A percentile compares a stretch with the other conserved stretches of the same genome.
phyloP scores from a whole-genome alignment of 306 rosid genomes.

The Purshia tridentata region DNA sequence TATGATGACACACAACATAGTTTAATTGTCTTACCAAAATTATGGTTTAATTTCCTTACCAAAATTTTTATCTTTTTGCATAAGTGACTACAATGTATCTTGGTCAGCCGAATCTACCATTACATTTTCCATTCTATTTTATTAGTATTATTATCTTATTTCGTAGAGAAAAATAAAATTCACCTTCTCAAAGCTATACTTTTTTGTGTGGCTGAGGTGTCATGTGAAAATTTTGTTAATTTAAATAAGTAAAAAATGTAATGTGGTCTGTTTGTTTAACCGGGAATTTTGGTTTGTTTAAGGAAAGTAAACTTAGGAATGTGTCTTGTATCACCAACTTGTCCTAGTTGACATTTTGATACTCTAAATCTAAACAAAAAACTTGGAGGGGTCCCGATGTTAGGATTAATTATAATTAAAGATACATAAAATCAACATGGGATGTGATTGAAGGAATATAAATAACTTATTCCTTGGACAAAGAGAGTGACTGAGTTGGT shows the following conservation, averaged over 20 bases:
- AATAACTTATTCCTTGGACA: background rate
- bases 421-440: constrained; percentile 19
- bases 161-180: background rate
- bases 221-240: background rate
- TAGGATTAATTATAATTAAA: background rate
- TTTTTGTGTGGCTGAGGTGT: background rate
- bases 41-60: too few species aligned
- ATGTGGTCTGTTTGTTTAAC: background rate
- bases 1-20: too few species aligned
- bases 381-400: background rate
- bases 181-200: background rate
- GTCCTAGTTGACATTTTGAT: constrained; percentile 19
- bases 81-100: too few species aligned
- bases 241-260: background rate
- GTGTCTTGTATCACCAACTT: constrained; percentile 19
- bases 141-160: too few species aligned
- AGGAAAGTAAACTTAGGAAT: constrained; percentile 12
- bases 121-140: too few species aligned
- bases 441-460: constrained; percentile 20
- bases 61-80: too few species aligned
- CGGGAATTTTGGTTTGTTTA: constrained; percentile 11
- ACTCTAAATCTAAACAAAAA: background rate
- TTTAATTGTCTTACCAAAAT: too few species aligned
- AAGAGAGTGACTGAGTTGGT: background rate
- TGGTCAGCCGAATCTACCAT: too few species aligned